Evolutionary conservation across 345 rosid genomes (phyloP).

Genomic region (Populus nigra): DNA sequence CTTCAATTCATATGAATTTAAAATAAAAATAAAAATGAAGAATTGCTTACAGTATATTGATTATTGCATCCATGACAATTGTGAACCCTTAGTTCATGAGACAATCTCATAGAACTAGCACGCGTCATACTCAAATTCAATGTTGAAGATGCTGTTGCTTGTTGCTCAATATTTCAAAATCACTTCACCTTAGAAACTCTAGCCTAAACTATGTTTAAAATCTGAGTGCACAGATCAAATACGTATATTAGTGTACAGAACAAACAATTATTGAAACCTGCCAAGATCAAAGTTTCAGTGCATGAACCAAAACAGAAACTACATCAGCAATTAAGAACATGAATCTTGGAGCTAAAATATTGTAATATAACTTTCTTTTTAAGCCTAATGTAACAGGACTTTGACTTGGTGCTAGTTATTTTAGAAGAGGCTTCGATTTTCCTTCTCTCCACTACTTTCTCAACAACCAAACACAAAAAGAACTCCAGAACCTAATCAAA

Average conservation of each 20-base stretch:
- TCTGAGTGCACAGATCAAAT: background rate
- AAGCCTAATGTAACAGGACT: background rate
- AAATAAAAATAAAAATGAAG: background rate
- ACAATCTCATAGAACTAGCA: constrained; percentile 46
- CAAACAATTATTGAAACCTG: constrained; percentile 5
- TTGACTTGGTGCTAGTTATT: background rate
- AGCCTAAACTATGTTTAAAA: background rate
- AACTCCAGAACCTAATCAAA: background rate
- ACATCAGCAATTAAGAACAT: background rate
- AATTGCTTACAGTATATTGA: constrained; percentile 30
- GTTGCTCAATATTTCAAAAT: constrained; percentile 15
- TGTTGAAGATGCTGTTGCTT: constrained; percentile 12
- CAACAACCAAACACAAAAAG: background rate
- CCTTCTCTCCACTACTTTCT: background rate
- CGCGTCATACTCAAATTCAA: constrained; percentile 42
- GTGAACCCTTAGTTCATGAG: constrained; percentile 47
- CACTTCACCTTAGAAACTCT: background rate
- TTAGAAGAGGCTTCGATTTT: background rate
- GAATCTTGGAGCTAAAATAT: background rate
- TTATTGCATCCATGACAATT: constrained; percentile 36
- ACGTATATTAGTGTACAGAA: background rate
- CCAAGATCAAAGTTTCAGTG: constrained; percentile 1
- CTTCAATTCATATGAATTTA: no score
- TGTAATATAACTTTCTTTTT: background rate
- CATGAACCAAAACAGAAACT: background rate